Conservation (phyloP, 805 yeast genomes). For the Candida nonsorbophila region DNA sequence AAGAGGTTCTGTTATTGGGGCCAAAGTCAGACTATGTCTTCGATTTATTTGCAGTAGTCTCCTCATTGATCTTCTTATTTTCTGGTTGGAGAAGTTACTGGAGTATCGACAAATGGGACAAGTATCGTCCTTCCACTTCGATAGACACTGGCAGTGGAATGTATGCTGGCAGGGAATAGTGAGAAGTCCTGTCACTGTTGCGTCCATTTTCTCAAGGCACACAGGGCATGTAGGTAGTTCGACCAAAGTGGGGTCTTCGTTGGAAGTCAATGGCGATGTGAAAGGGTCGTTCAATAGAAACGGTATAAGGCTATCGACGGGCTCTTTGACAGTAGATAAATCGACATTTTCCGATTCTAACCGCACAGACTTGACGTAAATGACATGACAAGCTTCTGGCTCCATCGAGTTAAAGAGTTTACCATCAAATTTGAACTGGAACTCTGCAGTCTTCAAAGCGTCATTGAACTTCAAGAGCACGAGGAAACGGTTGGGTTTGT, state of each 20-base stretch:
- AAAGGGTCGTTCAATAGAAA: conserved; percentile 72
- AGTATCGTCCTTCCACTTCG: conserved; percentile 84
- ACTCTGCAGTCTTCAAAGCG: conserved; percentile 50
- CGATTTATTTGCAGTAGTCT: conserved; percentile 20
- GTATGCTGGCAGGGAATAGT: conserved; percentile 93
- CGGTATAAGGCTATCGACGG: conserved; percentile 42
- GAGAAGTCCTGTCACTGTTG: conserved; percentile 69
- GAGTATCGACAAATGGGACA: conserved; percentile 91
- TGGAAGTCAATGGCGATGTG: conserved; percentile 26
- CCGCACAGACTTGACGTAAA: conserved; percentile 58
- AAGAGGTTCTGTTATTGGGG: neutral
- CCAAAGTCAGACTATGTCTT: conserved; percentile 1
- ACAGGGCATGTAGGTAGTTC: conserved; percentile 94
- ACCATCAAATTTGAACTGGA: conserved; percentile 66
- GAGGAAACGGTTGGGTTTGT: conserved; percentile 63
- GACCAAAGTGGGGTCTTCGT: conserved; percentile 10
- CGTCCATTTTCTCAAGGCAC: conserved; percentile 83
- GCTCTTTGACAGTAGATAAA: conserved; percentile 7
- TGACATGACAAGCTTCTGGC: conserved; percentile 77
- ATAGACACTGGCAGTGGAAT: conserved; percentile 82
- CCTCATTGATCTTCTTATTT: conserved; percentile 26
- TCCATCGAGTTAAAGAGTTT: conserved; percentile 80
- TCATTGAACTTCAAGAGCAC: conserved; percentile 71
- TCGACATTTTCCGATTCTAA: conserved; percentile 20
- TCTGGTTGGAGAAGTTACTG: conserved; percentile 33